These are phyloP conservation scores for Petunia hybrid DNA, from an alignment of 305 asterid species.

Conservation along the genomic window DNA sequence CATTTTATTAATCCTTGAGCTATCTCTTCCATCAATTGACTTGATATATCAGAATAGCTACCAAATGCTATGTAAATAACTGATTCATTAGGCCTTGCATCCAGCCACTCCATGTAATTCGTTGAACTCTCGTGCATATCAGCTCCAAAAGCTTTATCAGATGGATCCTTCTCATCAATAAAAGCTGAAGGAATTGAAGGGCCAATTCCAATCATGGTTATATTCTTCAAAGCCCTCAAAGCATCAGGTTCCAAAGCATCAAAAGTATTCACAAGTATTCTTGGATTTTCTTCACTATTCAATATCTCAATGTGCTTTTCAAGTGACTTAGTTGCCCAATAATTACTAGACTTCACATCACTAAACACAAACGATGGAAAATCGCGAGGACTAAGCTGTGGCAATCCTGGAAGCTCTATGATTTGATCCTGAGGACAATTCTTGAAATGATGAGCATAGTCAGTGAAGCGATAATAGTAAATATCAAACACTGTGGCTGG, in stretches of 20 bases:
- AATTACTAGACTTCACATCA: not conserved
- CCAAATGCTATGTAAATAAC: conserved; percentile 40
- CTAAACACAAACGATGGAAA: conserved; percentile 28
- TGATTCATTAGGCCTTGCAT: not conserved
- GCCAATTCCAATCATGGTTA: conserved; percentile 34
- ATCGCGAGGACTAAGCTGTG: not conserved
- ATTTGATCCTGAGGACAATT: not conserved
- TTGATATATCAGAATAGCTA: not conserved
- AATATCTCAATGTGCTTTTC: conserved; percentile 26
- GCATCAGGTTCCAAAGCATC: conserved; percentile 37
- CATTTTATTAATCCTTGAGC: conserved; percentile 30
- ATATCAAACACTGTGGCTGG: conserved; percentile 28
- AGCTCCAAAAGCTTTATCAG: conserved; percentile 21
- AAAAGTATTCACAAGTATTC: conserved; percentile 33
- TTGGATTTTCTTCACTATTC: conserved; percentile 30
- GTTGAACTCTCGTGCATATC: conserved; percentile 16
- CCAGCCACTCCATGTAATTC: conserved; percentile 32
- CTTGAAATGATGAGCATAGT: not conserved
- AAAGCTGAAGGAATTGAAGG: conserved; percentile 34
- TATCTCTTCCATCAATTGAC: conserved; percentile 26
- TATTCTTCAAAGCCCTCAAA: conserved; percentile 24
- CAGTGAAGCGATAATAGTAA: conserved; percentile 22
- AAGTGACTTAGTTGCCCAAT: conserved; percentile 18
- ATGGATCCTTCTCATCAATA: conserved; percentile 26
- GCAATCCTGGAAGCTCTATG: conserved; percentile 26